A percentile compares a stretch with the other conserved stretches of the same genome.
Evolutionary conservation across 2,329 filamentous ascomycete genomes (phyloP).

Genomic region (Ophioceras dolichostomum): DNA sequence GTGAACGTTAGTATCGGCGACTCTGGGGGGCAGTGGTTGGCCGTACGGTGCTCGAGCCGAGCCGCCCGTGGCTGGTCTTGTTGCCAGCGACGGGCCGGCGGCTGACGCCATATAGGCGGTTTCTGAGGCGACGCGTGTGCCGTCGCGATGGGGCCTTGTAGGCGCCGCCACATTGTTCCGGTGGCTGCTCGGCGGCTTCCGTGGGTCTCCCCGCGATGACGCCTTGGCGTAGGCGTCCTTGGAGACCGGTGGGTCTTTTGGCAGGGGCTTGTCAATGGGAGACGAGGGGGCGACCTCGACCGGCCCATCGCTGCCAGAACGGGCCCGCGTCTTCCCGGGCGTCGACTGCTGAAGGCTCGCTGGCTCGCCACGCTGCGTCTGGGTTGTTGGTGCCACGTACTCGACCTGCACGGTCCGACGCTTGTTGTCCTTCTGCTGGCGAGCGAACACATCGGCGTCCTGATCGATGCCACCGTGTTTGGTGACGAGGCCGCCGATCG

Average conservation of each 20-base stretch:
- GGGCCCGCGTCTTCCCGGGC: constrained; percentile 36
- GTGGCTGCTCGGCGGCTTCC: constrained; percentile 36
- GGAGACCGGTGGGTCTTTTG: constrained; percentile 39
- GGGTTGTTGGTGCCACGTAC: constrained; percentile 84
- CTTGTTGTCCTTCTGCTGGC: constrained; percentile 74
- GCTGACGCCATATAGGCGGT: constrained; percentile 36
- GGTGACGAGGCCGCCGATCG: constrained; percentile 52
- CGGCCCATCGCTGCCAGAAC: constrained; percentile 42
- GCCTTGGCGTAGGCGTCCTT: constrained; percentile 29
- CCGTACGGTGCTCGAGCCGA: constrained; percentile 71
- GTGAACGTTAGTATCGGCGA: constrained; percentile 80
- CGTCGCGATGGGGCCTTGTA: constrained; percentile 34
- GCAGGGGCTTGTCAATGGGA: constrained; percentile 44
- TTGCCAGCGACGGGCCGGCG: constrained; percentile 27
- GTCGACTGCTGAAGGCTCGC: constrained; percentile 13
- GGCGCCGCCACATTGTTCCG: constrained; percentile 30
- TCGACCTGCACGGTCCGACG: constrained; percentile 93
- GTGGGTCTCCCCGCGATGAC: constrained; percentile 15
- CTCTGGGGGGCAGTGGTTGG: constrained; percentile 74
- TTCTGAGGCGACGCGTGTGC: constrained; percentile 43
- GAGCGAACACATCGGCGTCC: constrained; percentile 44
- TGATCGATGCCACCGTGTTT: constrained; percentile 65
- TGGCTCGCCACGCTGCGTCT: constrained; percentile 60
- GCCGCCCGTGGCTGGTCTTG: constrained; percentile 68
- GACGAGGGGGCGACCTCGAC: constrained; percentile 24